Conservation (phyloP, 2,329 filamentous ascomycete genomes). For the Sarocladium strictum region DNA sequence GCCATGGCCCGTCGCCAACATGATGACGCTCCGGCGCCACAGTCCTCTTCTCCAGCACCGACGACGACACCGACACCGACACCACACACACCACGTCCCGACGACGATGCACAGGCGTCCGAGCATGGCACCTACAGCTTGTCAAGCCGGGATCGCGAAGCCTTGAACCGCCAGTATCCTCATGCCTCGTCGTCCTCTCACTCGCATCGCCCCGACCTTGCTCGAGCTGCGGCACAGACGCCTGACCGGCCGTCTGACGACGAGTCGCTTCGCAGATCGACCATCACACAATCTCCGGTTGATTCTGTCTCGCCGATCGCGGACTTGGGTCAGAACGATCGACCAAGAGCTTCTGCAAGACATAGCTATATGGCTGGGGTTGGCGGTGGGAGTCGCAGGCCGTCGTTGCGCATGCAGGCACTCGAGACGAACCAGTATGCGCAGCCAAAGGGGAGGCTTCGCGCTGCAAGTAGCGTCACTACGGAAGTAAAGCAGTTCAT, state of each 20-base stretch:
- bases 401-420: background rate
- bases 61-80: background rate
- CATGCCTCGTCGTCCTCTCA: background rate
- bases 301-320: constrained; percentile 7
- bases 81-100: background rate
- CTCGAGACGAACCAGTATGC: constrained; percentile 4
- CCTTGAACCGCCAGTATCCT: constrained; percentile 8
- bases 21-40: background rate
- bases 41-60: no score
- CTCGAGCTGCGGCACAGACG: background rate
- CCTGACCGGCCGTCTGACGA: background rate
- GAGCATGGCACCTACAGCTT: background rate
- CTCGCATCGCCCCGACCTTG: background rate
- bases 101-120: background rate
- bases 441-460: background rate
- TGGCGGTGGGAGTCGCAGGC: background rate
- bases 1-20: constrained; percentile 6
- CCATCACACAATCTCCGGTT: background rate
- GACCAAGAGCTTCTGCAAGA: background rate
- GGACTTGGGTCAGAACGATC: background rate
- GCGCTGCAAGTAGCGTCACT: constrained; percentile 6
- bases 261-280: background rate
- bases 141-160: background rate
- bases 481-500: constrained; percentile 16
- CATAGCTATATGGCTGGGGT: constrained; percentile 7